These are phyloP conservation scores for Chalara sp. DNA, from an alignment of 2,329 filamentous ascomycete genomes.

Conservation along the genomic window DNA sequence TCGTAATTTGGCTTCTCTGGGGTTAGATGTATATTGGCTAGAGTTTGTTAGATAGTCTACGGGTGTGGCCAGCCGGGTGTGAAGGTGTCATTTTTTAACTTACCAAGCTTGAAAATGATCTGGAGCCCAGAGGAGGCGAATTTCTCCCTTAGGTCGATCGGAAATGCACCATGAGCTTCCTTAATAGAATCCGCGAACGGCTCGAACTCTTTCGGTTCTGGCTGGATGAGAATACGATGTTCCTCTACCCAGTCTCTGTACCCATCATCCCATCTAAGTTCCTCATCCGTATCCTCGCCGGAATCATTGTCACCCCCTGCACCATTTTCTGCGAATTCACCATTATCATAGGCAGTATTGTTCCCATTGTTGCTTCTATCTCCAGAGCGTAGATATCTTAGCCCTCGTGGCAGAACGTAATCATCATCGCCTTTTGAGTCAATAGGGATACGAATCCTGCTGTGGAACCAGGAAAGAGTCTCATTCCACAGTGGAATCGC, in stretches of 20 bases:
- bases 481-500: background rate
- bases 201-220: background rate
- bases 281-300: background rate
- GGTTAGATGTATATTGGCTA: slow-evolving; percentile 20
- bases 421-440: background rate
- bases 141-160: background rate
- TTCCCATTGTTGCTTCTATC: too few species aligned
- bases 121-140: slow-evolving; percentile 38
- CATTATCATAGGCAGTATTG: too few species aligned
- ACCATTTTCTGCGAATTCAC: background rate
- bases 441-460: background rate
- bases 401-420: background rate
- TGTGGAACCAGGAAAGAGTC: background rate
- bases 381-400: background rate
- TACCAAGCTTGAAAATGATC: slow-evolving; percentile 51
- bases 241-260: background rate
- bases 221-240: background rate
- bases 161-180: background rate
- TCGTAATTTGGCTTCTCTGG: slow-evolving; percentile 45
- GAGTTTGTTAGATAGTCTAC: slow-evolving; percentile 21
- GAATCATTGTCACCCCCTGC: background rate
- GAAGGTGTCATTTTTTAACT: background rate
- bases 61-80: background rate
- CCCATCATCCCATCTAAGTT: background rate
- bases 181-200: background rate